phyloP scores from a whole-genome alignment of 1,139 yeast species.

The Suhomyces bokatorum region DNA sequence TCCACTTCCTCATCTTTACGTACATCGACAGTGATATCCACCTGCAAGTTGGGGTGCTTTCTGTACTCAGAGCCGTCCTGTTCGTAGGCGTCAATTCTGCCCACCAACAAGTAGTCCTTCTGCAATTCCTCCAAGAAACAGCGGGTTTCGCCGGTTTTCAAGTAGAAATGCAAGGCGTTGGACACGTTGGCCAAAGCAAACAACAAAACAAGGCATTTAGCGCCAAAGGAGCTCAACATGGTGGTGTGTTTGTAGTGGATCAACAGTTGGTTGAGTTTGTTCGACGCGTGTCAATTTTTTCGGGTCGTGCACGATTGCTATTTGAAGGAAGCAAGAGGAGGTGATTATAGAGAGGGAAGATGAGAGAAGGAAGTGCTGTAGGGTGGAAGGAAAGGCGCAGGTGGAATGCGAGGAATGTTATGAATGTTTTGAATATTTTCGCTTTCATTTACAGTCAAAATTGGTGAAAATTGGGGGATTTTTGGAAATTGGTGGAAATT shows the following conservation, averaged over 20 bases:
- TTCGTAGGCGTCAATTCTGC: conserved; percentile 47
- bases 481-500: too few species aligned
- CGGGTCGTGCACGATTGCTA: conserved; percentile 7
- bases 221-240: conserved; percentile 9
- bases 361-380: background rate
- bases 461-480: too few species aligned
- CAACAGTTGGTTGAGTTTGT: background rate
- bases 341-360: background rate
- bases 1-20: conserved; percentile 13
- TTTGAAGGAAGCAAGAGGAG: background rate
- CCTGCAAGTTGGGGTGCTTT: conserved; percentile 34
- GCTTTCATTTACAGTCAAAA: too few species aligned
- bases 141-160: conserved; percentile 46
- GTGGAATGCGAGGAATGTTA: too few species aligned
- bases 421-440: too few species aligned
- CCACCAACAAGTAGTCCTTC: conserved; percentile 44
- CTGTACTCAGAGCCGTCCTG: conserved; percentile 33
- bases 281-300: conserved; percentile 14
- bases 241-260: conserved; percentile 1
- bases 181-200: conserved; percentile 17
- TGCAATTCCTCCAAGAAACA: conserved; percentile 51
- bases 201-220: conserved; percentile 10
- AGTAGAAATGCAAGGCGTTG: conserved; percentile 46
- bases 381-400: too few species aligned
- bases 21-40: conserved; percentile 44